Conservation (phyloP, 202 grass and related monocot genomes). For the Schoenoplectus tabernaemontani region DNA sequence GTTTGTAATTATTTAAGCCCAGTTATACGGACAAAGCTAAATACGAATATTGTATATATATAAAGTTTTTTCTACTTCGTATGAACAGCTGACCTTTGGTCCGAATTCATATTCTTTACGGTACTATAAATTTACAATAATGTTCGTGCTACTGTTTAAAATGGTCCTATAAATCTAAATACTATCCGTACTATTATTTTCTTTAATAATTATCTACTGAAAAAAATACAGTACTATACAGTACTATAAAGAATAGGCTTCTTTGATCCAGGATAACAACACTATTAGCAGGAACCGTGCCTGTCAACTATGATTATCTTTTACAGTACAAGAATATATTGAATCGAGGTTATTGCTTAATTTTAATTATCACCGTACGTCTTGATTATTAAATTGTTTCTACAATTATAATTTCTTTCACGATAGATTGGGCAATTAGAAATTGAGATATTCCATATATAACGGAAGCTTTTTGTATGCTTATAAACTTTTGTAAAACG, state of each 20-base stretch:
- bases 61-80: neutral
- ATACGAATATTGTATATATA: neutral
- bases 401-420: neutral
- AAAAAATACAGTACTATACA: too few species aligned
- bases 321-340: neutral
- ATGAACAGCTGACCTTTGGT: neutral
- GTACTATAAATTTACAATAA: too few species aligned
- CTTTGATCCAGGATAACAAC: neutral
- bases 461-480: neutral
- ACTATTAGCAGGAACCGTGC: neutral
- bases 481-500: neutral
- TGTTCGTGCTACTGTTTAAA: too few species aligned
- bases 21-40: constrained; percentile 3
- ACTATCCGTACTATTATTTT: too few species aligned
- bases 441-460: neutral
- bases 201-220: too few species aligned
- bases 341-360: neutral
- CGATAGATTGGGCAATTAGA: neutral
- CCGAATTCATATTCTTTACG: too few species aligned
- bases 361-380: neutral
- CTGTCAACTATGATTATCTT: neutral
- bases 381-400: neutral
- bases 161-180: too few species aligned
- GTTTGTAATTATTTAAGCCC: neutral
- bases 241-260: too few species aligned